These are phyloP conservation scores for Ophiocordyceps robertsii DNA, from an alignment of 2,329 filamentous ascomycete species.

Conservation along the genomic window DNA sequence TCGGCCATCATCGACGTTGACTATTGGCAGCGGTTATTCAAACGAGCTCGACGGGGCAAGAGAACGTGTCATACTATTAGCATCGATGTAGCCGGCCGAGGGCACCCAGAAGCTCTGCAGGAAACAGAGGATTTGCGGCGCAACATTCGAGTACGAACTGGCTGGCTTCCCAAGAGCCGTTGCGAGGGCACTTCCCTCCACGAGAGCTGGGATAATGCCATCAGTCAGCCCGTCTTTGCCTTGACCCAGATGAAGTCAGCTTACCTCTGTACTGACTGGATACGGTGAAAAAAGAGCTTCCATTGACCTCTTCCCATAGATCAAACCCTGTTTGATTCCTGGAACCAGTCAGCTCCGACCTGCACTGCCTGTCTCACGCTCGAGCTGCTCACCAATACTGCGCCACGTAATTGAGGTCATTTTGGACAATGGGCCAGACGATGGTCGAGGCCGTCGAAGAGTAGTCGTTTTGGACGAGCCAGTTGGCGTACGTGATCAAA, in stretches of 20 bases:
- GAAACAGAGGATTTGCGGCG: conserved; percentile 61
- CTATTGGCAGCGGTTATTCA: conserved; percentile 8
- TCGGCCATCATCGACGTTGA: conserved; percentile 46
- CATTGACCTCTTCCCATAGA: conserved; percentile 70
- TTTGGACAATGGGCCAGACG: conserved; percentile 62
- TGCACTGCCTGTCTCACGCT: too few species aligned
- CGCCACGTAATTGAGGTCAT: conserved; percentile 62
- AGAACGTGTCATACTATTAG: conserved; percentile 40
- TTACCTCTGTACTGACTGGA: conserved; percentile 53
- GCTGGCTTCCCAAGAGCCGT: conserved; percentile 47
- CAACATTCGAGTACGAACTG: conserved; percentile 46
- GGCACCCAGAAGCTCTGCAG: conserved; percentile 60
- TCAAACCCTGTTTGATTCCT: conserved; percentile 54
- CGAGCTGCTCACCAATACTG: conserved; percentile 47
- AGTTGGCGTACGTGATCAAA: conserved; percentile 58
- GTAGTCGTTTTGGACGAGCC: conserved; percentile 55
- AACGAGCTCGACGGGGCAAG: not conserved
- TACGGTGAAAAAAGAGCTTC: conserved; percentile 69
- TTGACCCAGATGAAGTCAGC: conserved; percentile 1
- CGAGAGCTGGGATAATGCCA: conserved; percentile 27
- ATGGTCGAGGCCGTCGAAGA: conserved; percentile 38
- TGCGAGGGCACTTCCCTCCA: conserved; percentile 56
- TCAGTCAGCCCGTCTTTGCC: not conserved
- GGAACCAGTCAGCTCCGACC: not conserved
- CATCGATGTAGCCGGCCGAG: conserved; percentile 44